Percentiles rank a stretch among this genome's conserved stretches.
These are phyloP conservation scores for Lecanicillium sp. DNA, from an alignment of 2,329 filamentous ascomycete genomes.

Conservation along the genomic window DNA sequence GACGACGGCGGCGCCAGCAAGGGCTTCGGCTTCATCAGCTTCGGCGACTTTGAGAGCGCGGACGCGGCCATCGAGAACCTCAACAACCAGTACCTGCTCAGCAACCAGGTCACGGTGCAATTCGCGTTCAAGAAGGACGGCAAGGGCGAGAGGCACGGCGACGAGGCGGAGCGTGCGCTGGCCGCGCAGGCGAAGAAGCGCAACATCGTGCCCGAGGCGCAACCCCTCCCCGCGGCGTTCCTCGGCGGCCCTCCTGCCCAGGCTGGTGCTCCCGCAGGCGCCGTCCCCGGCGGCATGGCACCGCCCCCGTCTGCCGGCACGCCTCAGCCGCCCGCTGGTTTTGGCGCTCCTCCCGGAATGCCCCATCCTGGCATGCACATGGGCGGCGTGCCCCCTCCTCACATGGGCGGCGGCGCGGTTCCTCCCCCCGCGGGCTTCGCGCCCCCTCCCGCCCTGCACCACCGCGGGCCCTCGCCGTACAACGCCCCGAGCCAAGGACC, in stretches of 20 bases:
- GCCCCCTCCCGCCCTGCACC: conserved; percentile 24
- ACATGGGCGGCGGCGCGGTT: background rate
- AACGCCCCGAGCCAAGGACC: conserved; percentile 19
- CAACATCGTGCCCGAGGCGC: conserved; percentile 78
- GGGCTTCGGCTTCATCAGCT: conserved; percentile 94
- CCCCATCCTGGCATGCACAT: conserved; percentile 19
- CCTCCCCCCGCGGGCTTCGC: conserved; percentile 29
- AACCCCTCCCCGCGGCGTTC: conserved; percentile 69
- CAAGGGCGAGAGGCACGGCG: conserved; percentile 92
- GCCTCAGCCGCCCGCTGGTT: conserved; percentile 24
- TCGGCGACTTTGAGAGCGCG: conserved; percentile 85
- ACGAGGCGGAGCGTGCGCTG: conserved; percentile 85
- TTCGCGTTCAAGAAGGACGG: conserved; percentile 99
- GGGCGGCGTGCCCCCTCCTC: conserved; percentile 19
- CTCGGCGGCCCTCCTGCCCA: conserved; percentile 40
- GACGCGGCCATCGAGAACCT: conserved; percentile 88
- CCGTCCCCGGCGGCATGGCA: conserved; percentile 18
- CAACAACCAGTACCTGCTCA: conserved; percentile 94
- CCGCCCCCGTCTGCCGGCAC: conserved; percentile 17
- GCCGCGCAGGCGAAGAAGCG: conserved; percentile 90
- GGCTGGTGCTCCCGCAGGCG: conserved; percentile 19
- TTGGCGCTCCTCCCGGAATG: conserved; percentile 27
- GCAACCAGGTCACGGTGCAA: conserved; percentile 92
- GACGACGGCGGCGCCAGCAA: conserved; percentile 86
- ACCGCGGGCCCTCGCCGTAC: conserved; percentile 30